Conservation (phyloP, 352 stramenopile genomes). For the Pythium sukuiense region DNA sequence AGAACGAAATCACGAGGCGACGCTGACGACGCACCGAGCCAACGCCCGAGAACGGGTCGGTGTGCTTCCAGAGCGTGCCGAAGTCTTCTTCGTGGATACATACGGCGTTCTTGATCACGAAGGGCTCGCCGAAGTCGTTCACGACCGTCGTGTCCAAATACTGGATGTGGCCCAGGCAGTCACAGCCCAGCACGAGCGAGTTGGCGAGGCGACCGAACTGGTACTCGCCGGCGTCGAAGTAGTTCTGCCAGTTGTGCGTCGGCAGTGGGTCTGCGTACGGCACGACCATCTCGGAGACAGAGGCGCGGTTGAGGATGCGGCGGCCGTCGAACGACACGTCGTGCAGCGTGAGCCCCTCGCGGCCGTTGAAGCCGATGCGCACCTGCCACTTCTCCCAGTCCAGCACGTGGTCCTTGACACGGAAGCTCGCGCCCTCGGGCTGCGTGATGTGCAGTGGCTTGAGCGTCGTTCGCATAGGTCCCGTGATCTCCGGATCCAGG, state of each 20-base stretch:
- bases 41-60: conserved; percentile 33
- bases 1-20: conserved; percentile 82
- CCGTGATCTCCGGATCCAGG: conserved; percentile 38
- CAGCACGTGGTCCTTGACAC: conserved; percentile 63
- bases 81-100: conserved; percentile 88
- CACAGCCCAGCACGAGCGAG: conserved; percentile 77
- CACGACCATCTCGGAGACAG: conserved; percentile 86
- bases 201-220: conserved; percentile 77
- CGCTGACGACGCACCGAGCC: conserved; percentile 56
- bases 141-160: conserved; percentile 78
- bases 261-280: conserved; percentile 74
- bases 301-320: conserved; percentile 64
- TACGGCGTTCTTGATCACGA: conserved; percentile 64
- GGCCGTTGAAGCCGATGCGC: conserved; percentile 78
- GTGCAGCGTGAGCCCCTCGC: conserved; percentile 78
- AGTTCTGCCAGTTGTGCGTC: conserved; percentile 80
- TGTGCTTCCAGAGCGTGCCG: conserved; percentile 82
- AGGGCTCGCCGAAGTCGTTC: conserved; percentile 49
- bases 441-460: conserved; percentile 76
- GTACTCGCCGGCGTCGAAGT: conserved; percentile 86
- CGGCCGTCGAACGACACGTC: conserved; percentile 58
- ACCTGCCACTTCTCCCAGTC: conserved; percentile 84
- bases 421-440: conserved; percentile 72
- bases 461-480: conserved; percentile 43
- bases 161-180: conserved; percentile 83